Evolutionary conservation across 495 filamentous ascomycete genomes (phyloP).

Genomic region (Tuber borchii): DNA sequence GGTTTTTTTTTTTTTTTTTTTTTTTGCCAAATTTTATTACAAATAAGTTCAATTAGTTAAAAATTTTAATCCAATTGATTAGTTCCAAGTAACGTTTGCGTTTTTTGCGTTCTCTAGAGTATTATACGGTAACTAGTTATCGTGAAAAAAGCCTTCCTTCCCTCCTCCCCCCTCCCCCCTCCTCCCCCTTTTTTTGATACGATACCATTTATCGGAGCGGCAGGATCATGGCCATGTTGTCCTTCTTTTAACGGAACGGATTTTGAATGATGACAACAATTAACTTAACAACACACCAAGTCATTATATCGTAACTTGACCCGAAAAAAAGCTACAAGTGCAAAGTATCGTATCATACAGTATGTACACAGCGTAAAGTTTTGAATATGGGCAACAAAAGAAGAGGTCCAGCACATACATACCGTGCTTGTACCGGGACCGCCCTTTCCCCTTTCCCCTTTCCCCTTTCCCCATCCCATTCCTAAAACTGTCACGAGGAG

Average conservation of each 20-base stretch:
- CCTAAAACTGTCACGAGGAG: neutral
- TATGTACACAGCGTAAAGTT: neutral
- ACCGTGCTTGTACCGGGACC: too few relatives aligned
- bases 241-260: neutral
- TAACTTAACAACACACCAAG: neutral
- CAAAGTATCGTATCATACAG: neutral
- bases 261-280: neutral
- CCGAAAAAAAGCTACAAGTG: conserved; percentile 1
- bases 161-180: too few relatives aligned
- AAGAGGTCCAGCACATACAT: neutral
- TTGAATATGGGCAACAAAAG: too few relatives aligned
- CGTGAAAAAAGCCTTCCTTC: too few relatives aligned
- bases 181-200: neutral
- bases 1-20: too few relatives aligned
- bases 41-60: too few relatives aligned
- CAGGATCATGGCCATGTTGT: neutral
- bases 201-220: too few relatives aligned
- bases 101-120: too few relatives aligned
- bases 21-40: too few relatives aligned
- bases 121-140: neutral
- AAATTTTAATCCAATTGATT: too few relatives aligned
- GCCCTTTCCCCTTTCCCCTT: too few relatives aligned
- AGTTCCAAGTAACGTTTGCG: too few relatives aligned
- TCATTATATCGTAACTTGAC: neutral
- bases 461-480: neutral